phyloP scores from a whole-genome alignment of 805 yeast species.

The Saccharomycopsis schoenii region DNA sequence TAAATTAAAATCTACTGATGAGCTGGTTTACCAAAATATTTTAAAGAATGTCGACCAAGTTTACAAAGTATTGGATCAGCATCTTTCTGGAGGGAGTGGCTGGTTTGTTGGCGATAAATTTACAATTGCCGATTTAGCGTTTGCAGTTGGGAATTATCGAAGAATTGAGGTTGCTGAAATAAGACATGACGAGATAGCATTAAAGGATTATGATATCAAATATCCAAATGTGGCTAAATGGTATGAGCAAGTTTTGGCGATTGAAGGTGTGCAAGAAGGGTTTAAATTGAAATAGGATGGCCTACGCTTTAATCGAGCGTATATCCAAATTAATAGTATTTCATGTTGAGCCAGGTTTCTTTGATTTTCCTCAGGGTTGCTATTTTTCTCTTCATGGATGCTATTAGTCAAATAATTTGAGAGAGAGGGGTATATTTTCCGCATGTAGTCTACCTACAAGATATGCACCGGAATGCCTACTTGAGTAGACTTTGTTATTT shows the following conservation, averaged over 20 bases:
- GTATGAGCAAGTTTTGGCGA: background rate
- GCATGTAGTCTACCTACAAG: too few species aligned
- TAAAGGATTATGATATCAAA: background rate
- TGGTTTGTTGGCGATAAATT: slow-evolving; percentile 52
- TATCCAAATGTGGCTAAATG: slow-evolving; percentile 1
- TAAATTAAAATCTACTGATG: slow-evolving; percentile 28
- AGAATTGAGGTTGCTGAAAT: background rate
- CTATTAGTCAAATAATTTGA: too few species aligned
- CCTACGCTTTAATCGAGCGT: too few species aligned
- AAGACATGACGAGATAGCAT: background rate
- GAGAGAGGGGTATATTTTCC: too few species aligned
- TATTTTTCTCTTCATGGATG: too few species aligned
- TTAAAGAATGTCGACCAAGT: slow-evolving; percentile 43
- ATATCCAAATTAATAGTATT: too few species aligned
- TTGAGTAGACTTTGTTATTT: too few species aligned
- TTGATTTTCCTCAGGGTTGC: too few species aligned
- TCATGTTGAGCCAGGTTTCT: too few species aligned
- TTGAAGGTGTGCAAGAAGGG: background rate
- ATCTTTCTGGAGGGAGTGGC: slow-evolving; percentile 39
- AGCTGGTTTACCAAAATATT: slow-evolving; percentile 44
- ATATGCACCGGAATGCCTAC: too few species aligned
- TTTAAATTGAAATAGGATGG: background rate
- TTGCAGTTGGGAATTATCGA: background rate
- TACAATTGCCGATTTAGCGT: slow-evolving; percentile 41
- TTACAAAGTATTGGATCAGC: slow-evolving; percentile 42